Evolutionary conservation across 768 basidiomycete genomes (phyloP), one percentile per base, ranked within the genome.

Genomic region (Mycena epipterygia): DNA sequence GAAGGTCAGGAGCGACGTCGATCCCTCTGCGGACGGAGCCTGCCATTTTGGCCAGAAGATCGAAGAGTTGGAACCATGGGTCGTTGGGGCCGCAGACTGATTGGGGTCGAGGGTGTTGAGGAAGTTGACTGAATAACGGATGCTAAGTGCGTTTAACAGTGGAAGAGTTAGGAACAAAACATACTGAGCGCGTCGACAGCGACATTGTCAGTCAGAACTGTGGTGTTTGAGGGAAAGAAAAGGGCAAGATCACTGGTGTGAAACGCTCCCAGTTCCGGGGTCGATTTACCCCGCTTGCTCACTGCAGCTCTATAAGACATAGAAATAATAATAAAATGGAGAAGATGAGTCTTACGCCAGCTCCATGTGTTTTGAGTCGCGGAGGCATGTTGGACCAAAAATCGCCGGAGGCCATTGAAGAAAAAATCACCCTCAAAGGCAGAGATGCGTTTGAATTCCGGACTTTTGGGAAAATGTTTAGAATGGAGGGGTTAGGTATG

Each of bases 371-470:
- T 67, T 67, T 84, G 81, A 8, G 74, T 82, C 17, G 60, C 68
- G 0, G 82, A 77, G 0, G 78, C 77, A 4, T 75, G 61, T n/a
- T 80, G 53, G 23, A 84, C 71, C 65, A 84, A 78, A 64, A 78
- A 81, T 21, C 84, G 76, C 2, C 83, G 79, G 17, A 78, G 79
- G 1, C 74, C 79, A 21, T 82, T 79, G 72, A 84, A 84, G 16
- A 64, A 55, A 5, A 76, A 48, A 66, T 86, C 85, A 1, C 84
- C 84, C 39, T 78, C 78, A 23, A 84, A 64, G 1, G 83, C 81
- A 1, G 83, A 78, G 2, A 84, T 60, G 0, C 85, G 80, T 66
- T 85, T 85, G 72, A 73, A 85, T 74, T 86, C 59, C 0, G 84
- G 83, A 3, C 82, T 83, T 52, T 39, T 29, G 25, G n/a, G n/a